phyloP scores from a whole-genome alignment of 257 asterid genomes.

The Paraleonurus japonicus region DNA sequence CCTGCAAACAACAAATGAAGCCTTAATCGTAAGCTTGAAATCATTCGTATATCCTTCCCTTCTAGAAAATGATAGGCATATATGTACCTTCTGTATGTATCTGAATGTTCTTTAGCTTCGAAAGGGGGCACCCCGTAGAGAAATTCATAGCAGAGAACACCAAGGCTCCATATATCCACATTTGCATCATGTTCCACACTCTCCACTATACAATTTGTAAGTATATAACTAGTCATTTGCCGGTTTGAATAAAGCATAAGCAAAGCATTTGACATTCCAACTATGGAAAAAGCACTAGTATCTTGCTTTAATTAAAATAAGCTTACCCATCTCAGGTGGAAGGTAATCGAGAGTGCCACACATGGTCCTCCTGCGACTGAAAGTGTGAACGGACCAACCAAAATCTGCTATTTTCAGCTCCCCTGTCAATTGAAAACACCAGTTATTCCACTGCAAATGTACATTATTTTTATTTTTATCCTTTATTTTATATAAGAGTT shows the following conservation, averaged over 20 bases:
- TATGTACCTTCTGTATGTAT: conserved; percentile 86
- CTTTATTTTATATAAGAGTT: no score
- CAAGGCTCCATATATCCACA: conserved; percentile 99
- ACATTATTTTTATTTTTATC: no score
- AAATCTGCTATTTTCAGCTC: conserved; percentile 96
- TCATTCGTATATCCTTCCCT: neutral
- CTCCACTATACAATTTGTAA: conserved; percentile 52
- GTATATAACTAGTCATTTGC: neutral
- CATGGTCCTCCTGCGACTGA: conserved; percentile 93
- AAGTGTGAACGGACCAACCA: conserved; percentile 99
- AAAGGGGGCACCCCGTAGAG: conserved; percentile 93
- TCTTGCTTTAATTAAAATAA: neutral
- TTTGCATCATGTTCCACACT: conserved; percentile 91
- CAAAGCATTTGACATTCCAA: neutral
- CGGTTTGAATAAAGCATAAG: neutral
- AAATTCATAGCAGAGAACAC: conserved; percentile 91
- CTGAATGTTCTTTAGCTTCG: conserved; percentile 93
- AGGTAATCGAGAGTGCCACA: conserved; percentile 98
- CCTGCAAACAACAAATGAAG: conserved; percentile 39
- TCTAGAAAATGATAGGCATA: no score
- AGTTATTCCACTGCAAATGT: no score
- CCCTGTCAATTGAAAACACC: conserved; percentile 55
- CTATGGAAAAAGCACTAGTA: neutral
- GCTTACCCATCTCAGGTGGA: conserved; percentile 98
- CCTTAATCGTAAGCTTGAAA: neutral